Evolutionary conservation across 345 rosid genomes (phyloP).

Genomic region (Boechera divaricarpa): DNA sequence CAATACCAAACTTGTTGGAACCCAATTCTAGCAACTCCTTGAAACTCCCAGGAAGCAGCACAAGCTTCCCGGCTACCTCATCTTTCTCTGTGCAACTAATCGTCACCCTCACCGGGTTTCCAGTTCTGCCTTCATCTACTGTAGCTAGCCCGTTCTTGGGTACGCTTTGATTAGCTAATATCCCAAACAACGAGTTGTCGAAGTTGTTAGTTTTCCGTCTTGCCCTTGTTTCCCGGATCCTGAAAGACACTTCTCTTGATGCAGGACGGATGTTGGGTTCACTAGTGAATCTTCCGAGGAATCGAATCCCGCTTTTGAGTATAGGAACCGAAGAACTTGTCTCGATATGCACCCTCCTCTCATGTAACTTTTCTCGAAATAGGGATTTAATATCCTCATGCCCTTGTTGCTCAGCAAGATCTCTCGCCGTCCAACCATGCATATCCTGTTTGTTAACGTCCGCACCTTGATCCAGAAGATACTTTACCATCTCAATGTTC

Average conservation of each 20-base stretch:
- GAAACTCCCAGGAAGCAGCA: conserved; percentile 64
- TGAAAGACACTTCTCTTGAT: conserved; percentile 56
- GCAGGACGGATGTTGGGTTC: conserved; percentile 69
- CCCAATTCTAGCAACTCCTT: conserved; percentile 70
- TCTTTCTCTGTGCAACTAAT: conserved; percentile 69
- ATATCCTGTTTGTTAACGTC: conserved; percentile 63
- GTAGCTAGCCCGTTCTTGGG: conserved; percentile 50
- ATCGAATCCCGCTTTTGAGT: conserved; percentile 51
- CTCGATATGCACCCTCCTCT: conserved; percentile 41
- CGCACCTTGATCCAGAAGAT: conserved; percentile 71
- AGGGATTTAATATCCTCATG: conserved; percentile 72
- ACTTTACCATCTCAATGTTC: conserved; percentile 67
- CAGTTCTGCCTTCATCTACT: conserved; percentile 32
- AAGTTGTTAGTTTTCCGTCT: conserved; percentile 67
- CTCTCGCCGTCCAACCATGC: conserved; percentile 71
- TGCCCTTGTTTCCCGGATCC: conserved; percentile 50
- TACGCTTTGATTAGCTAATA: conserved; percentile 57
- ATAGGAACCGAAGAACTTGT: conserved; percentile 54
- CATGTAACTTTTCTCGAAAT: conserved; percentile 49
- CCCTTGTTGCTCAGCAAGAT: conserved; percentile 86
- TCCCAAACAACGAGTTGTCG: conserved; percentile 77
- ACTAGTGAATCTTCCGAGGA: conserved; percentile 71
- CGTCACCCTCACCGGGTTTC: conserved; percentile 57
- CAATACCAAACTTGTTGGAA: conserved; percentile 60
- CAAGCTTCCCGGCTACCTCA: conserved; percentile 57